These are phyloP conservation scores for Aspergillus sp. DNA, from an alignment of 2,329 filamentous ascomycete genomes.

Conservation along the genomic window DNA sequence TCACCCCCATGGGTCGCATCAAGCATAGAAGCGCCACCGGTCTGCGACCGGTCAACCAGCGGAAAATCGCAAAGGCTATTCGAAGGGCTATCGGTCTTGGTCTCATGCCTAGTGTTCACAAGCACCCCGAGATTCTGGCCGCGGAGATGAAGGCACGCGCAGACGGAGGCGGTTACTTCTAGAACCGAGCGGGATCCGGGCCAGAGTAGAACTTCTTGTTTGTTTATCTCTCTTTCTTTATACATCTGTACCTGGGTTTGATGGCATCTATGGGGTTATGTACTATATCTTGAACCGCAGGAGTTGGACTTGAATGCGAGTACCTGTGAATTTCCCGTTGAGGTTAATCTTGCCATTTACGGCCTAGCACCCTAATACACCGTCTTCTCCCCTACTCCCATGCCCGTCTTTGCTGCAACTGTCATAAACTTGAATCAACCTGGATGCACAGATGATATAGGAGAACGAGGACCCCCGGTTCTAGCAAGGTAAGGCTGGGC, in stretches of 20 bases:
- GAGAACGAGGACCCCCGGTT: too few relatives aligned
- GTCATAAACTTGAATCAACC: too few relatives aligned
- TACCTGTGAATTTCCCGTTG: background rate
- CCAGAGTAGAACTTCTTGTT: constrained; percentile 1
- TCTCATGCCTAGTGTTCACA: constrained; percentile 86
- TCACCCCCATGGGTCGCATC: constrained; percentile 82
- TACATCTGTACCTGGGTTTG: background rate
- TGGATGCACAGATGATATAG: too few relatives aligned
- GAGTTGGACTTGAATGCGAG: background rate
- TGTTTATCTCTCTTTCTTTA: background rate
- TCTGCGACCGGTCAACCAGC: constrained; percentile 83
- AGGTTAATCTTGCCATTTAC: background rate
- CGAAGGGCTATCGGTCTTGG: constrained; percentile 84
- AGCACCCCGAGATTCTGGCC: constrained; percentile 77
- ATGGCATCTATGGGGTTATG: background rate
- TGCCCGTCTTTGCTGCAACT: background rate
- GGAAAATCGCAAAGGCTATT: constrained; percentile 90
- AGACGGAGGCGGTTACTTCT: constrained; percentile 20
- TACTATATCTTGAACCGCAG: background rate
- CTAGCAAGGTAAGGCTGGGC: too few relatives aligned
- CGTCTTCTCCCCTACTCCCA: background rate
- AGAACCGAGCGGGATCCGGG: background rate
- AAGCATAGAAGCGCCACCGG: constrained; percentile 73
- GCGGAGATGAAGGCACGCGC: constrained; percentile 29
- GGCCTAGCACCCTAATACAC: background rate